Conservation (phyloP, 2,329 filamentous ascomycete species). For the Aspergillus cejpii region DNA sequence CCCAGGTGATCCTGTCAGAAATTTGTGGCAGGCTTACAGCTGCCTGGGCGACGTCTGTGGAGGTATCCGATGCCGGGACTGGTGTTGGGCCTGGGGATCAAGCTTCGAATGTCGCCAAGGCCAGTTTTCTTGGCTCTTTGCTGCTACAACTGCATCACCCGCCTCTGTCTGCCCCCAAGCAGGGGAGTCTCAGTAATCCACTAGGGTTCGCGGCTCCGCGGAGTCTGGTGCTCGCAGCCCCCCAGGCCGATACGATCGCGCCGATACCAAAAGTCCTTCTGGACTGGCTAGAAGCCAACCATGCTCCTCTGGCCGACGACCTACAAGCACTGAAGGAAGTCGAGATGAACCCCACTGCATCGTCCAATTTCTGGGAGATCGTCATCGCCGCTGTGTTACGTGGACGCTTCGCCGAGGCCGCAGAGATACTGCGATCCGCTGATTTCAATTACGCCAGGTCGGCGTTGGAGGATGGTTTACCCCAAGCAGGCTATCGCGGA, state of each 20-base stretch:
- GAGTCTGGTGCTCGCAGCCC: slow-evolving; percentile 25
- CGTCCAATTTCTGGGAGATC: slow-evolving; percentile 76
- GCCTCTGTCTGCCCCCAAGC: slow-evolving; percentile 33
- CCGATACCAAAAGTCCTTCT: slow-evolving; percentile 71
- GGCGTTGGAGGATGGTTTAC: slow-evolving; percentile 55
- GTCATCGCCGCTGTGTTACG: slow-evolving; percentile 68
- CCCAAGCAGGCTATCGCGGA: slow-evolving; percentile 63
- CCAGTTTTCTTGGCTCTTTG: slow-evolving; percentile 69
- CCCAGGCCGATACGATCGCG: slow-evolving; percentile 22
- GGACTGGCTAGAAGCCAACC: slow-evolving; percentile 71
- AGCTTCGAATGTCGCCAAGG: slow-evolving; percentile 63
- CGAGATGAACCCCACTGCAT: slow-evolving; percentile 66
- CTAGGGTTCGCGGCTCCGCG: slow-evolving; percentile 23
- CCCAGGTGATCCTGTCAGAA: slow-evolving; percentile 30
- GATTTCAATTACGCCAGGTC: slow-evolving; percentile 71
- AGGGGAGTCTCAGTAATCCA: slow-evolving; percentile 19
- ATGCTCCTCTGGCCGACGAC: slow-evolving; percentile 65
- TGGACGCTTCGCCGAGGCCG: slow-evolving; percentile 62
- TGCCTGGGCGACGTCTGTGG: slow-evolving; percentile 29
- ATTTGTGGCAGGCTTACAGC: slow-evolving; percentile 31
- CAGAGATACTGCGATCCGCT: slow-evolving; percentile 63
- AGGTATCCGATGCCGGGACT: slow-evolving; percentile 41
- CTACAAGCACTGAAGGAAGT: slow-evolving; percentile 57
- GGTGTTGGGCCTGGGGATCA: slow-evolving; percentile 60
- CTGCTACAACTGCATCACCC: slow-evolving; percentile 74